phyloP scores from a whole-genome alignment of 2,329 filamentous ascomycete species.

The Penicillium vulpinum region DNA sequence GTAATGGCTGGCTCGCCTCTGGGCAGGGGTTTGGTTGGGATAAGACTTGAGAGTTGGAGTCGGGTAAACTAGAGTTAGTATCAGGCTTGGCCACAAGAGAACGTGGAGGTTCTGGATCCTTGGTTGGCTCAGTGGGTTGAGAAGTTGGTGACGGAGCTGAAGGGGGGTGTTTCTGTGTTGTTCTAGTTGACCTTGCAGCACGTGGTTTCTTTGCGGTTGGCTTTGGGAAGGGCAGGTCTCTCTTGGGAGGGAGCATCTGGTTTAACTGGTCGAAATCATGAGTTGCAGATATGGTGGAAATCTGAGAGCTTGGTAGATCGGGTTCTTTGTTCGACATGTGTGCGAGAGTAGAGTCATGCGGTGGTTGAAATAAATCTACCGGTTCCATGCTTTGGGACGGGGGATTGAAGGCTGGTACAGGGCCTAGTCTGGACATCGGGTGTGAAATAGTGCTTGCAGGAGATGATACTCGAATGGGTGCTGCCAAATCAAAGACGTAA shows the following conservation, averaged over 20 bases:
- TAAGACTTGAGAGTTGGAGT: not conserved
- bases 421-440: not conserved
- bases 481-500: not conserved
- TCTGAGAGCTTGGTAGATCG: not conserved
- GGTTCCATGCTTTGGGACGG: not conserved
- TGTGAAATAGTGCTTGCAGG: constrained; percentile 2
- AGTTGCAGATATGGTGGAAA: constrained; percentile 31
- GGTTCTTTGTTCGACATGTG: not conserved
- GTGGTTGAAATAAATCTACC: not conserved
- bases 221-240: constrained; percentile 44
- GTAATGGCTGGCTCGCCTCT: not conserved
- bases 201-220: constrained; percentile 18
- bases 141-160: not conserved
- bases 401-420: not conserved
- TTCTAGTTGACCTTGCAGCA: not conserved
- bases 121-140: not conserved
- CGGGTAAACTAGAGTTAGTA: not conserved
- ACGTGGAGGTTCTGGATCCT: not conserved
- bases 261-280: constrained; percentile 33
- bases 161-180: not conserved
- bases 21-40: not conserved
- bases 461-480: constrained; percentile 11
- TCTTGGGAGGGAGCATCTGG: constrained; percentile 43
- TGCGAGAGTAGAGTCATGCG: not conserved
- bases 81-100: not conserved